Percentiles rank a stretch among this genome's conserved stretches.
Evolutionary conservation across 352 stramenopile species (phyloP).

Genomic region (Pilasporangium apinafurcum): DNA sequence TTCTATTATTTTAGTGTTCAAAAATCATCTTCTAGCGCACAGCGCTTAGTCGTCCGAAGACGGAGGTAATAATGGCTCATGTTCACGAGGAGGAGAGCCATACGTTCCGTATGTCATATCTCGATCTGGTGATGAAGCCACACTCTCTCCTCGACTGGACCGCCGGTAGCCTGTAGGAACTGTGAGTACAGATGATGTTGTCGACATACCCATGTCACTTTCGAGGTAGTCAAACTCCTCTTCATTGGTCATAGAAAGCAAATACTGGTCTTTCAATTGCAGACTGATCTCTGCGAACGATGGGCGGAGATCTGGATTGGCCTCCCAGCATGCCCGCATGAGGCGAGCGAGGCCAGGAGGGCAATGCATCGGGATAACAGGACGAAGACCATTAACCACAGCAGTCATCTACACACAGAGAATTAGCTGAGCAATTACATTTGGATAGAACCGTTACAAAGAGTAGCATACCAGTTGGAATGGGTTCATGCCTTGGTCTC

Average conservation of each 20-base stretch:
- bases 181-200: conserved; percentile 29
- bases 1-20: conserved; percentile 12
- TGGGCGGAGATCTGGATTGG: conserved; percentile 56
- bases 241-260: conserved; percentile 48
- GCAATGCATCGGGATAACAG: conserved; percentile 80
- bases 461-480: conserved; percentile 69
- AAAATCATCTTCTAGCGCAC: conserved; percentile 13
- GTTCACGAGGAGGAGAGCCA: no score
- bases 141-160: conserved; percentile 28
- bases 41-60: conserved; percentile 4
- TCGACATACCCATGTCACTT: conserved; percentile 14
- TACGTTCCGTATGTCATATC: conserved; percentile 17
- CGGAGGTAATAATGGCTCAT: conserved; percentile 19
- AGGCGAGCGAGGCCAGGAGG: conserved; percentile 63
- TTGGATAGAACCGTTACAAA: not conserved
- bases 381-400: conserved; percentile 78
- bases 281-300: conserved; percentile 79
- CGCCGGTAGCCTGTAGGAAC: conserved; percentile 13
- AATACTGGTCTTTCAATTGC: conserved; percentile 67
- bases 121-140: conserved; percentile 6
- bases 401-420: conserved; percentile 65
- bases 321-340: conserved; percentile 83
- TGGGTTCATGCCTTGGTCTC: conserved; percentile 87
- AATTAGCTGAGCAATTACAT: not conserved
- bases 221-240: conserved; percentile 50